Percentiles rank a stretch among this genome's conserved stretches.
Conservation (phyloP, 257 asterid species). For the Verbascum thapsus region DNA sequence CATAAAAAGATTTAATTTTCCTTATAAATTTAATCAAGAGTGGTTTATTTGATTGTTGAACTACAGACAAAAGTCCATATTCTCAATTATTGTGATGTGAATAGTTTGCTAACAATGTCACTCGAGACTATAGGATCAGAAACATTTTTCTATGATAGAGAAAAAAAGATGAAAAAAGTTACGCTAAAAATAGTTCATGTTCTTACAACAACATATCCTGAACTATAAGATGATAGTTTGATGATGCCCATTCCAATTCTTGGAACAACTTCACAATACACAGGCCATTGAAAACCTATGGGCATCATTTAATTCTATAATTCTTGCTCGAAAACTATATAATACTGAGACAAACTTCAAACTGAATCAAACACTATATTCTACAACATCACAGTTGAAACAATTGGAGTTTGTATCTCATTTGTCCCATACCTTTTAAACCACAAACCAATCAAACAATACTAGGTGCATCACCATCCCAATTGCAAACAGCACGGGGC, state of each 20-base stretch:
- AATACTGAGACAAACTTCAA: slow-evolving; percentile 14
- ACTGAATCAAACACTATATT: slow-evolving; percentile 14
- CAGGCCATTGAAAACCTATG: slow-evolving; percentile 15
- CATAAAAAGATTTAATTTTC: no score
- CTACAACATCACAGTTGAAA: slow-evolving; percentile 29
- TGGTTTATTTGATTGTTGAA: no score
- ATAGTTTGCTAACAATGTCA: no score
- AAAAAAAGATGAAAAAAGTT: no score
- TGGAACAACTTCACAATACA: neutral
- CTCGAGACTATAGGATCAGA: no score
- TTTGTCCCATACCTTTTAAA: neutral
- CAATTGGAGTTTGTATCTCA: slow-evolving; percentile 27
- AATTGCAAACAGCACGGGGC: slow-evolving; percentile 79
- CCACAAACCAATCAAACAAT: slow-evolving; percentile 56
- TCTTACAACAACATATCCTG: slow-evolving; percentile 25
- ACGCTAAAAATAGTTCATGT: no score
- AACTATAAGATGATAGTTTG: slow-evolving; percentile 15
- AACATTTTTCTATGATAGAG: no score
- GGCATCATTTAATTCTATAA: slow-evolving; percentile 8
- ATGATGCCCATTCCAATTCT: slow-evolving; percentile 1
- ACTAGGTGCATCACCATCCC: slow-evolving; percentile 98
- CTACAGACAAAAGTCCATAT: no score
- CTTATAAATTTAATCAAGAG: no score
- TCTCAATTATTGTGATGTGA: no score
- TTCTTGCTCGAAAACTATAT: neutral